Evolutionary conservation across 495 filamentous ascomycete genomes (phyloP).

Genomic region (Talaromyces borbonicus): DNA sequence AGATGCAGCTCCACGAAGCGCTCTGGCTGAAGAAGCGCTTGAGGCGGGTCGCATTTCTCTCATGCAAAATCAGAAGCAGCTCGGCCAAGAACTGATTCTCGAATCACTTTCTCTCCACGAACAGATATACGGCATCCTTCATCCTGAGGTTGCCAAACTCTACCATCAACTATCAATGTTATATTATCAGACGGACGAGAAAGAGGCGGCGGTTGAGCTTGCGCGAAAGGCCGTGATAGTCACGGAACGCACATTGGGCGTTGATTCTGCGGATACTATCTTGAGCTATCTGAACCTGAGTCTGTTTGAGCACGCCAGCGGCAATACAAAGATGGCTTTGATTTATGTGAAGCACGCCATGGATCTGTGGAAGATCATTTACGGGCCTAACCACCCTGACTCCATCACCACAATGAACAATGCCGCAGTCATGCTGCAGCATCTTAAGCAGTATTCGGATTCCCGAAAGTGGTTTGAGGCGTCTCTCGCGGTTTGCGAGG

Average conservation of each 20-base stretch:
- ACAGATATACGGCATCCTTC: constrained; percentile 96
- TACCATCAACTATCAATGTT: constrained; percentile 93
- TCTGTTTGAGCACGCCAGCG: constrained; percentile 86
- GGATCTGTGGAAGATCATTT: constrained; percentile 94
- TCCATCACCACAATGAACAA: constrained; percentile 99
- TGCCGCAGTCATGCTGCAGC: constrained; percentile 95
- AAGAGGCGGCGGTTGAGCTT: constrained; percentile 86
- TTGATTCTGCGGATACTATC: constrained; percentile 89
- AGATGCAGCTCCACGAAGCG: constrained; percentile 79
- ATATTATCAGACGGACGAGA: constrained; percentile 93
- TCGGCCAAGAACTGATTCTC: constrained; percentile 89
- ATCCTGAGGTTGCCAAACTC: constrained; percentile 90
- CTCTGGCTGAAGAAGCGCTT: constrained; percentile 88
- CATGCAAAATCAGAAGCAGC: constrained; percentile 86
- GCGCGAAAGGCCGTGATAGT: constrained; percentile 95
- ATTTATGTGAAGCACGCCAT: constrained; percentile 85
- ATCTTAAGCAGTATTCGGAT: constrained; percentile 81
- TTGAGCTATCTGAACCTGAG: constrained; percentile 91
- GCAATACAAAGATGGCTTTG: constrained; percentile 76
- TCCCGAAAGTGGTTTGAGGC: constrained; percentile 96
- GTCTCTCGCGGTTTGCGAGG: constrained; percentile 75
- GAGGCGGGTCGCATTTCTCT: constrained; percentile 94
- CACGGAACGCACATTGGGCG: constrained; percentile 84
- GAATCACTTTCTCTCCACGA: constrained; percentile 95
- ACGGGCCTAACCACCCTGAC: constrained; percentile 87